Evolutionary conservation across 2,329 filamentous ascomycete species (phyloP).

Genomic region (Aspergillus japonicus): DNA sequence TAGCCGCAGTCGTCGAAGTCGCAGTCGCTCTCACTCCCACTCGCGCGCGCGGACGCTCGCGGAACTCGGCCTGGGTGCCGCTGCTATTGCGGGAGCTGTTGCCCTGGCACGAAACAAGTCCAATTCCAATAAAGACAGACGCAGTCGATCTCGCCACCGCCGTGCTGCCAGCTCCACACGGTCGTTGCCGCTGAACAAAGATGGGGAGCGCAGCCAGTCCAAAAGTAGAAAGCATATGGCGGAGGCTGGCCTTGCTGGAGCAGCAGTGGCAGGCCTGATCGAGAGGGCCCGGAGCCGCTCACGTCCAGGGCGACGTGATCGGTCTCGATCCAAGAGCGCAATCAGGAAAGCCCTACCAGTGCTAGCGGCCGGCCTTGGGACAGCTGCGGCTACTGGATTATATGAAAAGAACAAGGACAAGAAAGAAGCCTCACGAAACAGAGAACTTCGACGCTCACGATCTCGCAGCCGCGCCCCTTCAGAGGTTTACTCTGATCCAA

Average conservation of each 20-base stretch:
- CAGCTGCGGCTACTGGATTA: slow-evolving; percentile 60
- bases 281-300: slow-evolving; percentile 59
- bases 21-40: slow-evolving; percentile 49
- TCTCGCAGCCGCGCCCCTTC: slow-evolving; percentile 46
- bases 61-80: slow-evolving; percentile 53
- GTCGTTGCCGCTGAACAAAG: slow-evolving; percentile 19
- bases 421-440: slow-evolving; percentile 49
- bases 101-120: slow-evolving; percentile 57
- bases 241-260: slow-evolving; percentile 61
- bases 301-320: slow-evolving; percentile 50
- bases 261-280: slow-evolving; percentile 61
- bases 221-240: slow-evolving; percentile 60
- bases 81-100: slow-evolving; percentile 60
- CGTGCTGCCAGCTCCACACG: slow-evolving; percentile 33
- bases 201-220: slow-evolving; percentile 37
- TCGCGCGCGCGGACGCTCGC: slow-evolving; percentile 55
- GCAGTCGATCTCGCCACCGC: slow-evolving; percentile 48
- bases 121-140: slow-evolving; percentile 49
- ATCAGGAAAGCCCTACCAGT: slow-evolving; percentile 59
- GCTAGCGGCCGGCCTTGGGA: slow-evolving; percentile 60
- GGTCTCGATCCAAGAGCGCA: slow-evolving; percentile 55
- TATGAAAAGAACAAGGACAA: slow-evolving; percentile 64
- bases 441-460: slow-evolving; percentile 44
- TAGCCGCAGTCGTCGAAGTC: slow-evolving; percentile 35
- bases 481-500: slow-evolving; percentile 40